Percentiles rank a stretch among this genome's conserved stretches.
Conservation (phyloP, 148 eudicot genomes). For the Heliamphora exappendiculata region DNA sequence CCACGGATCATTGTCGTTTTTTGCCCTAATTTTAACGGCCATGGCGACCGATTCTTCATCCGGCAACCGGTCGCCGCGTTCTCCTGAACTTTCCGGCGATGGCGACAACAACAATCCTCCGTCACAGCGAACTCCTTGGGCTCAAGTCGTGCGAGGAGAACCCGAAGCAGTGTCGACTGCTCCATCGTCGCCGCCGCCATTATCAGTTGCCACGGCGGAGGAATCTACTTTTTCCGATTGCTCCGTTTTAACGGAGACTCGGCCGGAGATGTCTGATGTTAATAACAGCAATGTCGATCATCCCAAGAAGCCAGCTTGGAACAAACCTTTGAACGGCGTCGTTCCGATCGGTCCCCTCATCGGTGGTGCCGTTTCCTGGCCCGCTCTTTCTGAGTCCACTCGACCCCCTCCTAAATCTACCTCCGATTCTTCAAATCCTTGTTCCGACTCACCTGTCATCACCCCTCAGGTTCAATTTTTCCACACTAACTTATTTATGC, state of each 20-base stretch:
- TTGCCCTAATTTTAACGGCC: background rate
- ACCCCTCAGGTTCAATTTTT: constrained; percentile 29
- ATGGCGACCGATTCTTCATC: constrained; percentile 15
- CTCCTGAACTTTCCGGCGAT: constrained; percentile 1
- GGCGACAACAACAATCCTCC: constrained; percentile 9
- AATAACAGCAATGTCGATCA: constrained; percentile 25
- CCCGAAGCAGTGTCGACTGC: constrained; percentile 12
- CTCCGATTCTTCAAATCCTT: constrained; percentile 17
- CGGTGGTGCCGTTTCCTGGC: constrained; percentile 43
- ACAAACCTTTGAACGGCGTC: constrained; percentile 21
- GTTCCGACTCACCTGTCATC: constrained; percentile 22
- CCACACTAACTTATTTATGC: background rate
- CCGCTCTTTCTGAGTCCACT: constrained; percentile 53
- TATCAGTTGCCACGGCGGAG: constrained; percentile 15
- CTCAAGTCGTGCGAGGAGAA: constrained; percentile 34
- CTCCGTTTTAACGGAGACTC: constrained; percentile 8
- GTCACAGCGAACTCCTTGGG: constrained; percentile 25
- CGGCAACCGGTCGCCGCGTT: background rate
- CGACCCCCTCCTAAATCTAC: constrained; percentile 22
- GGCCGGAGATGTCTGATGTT: constrained; percentile 14
- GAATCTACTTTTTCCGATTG: constrained; percentile 7
- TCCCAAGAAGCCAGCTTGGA: constrained; percentile 40
- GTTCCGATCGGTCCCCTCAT: constrained; percentile 25
- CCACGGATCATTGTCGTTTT: background rate
- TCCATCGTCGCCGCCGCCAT: constrained; percentile 9